Conservation (phyloP, 192 early-diverging fungal genomes). For the Backusella mclennaniae region DNA sequence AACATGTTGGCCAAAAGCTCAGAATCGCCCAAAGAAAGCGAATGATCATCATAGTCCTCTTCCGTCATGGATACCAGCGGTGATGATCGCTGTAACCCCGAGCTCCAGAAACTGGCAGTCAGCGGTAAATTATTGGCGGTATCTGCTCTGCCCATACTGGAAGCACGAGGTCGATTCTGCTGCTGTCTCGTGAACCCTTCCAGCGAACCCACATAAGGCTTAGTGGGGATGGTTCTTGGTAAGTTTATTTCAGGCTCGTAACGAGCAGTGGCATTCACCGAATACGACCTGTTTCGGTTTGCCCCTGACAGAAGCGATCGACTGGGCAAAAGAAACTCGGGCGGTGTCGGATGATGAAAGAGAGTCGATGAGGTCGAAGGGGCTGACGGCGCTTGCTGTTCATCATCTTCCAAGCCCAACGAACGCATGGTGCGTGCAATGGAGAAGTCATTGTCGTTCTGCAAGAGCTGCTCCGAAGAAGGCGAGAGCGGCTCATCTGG, state of each 20-base stretch:
- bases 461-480: slow-evolving; percentile 19
- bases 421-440: slow-evolving; percentile 33
- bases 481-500: slow-evolving; percentile 12
- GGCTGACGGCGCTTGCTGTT: not conserved
- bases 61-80: slow-evolving; percentile 1
- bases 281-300: slow-evolving; percentile 25
- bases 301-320: not conserved
- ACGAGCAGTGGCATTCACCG: slow-evolving; percentile 13
- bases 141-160: slow-evolving; percentile 5
- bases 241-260: slow-evolving; percentile 4
- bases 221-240: not conserved
- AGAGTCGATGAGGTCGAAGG: not conserved
- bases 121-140: not conserved
- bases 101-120: not conserved
- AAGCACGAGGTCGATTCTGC: not conserved
- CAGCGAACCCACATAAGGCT: not conserved
- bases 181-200: not conserved
- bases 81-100: not conserved
- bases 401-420: slow-evolving; percentile 31
- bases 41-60: not conserved
- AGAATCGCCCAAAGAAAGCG: slow-evolving; percentile 22
- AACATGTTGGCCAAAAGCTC: slow-evolving; percentile 23
- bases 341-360: not conserved
- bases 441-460: slow-evolving; percentile 17
- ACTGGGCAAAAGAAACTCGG: not conserved